Percentiles rank a stretch among this genome's conserved stretches.
Evolutionary conservation across 805 yeast genomes (phyloP).

Genomic region (Cyberlindnera samutprakarnensis): DNA sequence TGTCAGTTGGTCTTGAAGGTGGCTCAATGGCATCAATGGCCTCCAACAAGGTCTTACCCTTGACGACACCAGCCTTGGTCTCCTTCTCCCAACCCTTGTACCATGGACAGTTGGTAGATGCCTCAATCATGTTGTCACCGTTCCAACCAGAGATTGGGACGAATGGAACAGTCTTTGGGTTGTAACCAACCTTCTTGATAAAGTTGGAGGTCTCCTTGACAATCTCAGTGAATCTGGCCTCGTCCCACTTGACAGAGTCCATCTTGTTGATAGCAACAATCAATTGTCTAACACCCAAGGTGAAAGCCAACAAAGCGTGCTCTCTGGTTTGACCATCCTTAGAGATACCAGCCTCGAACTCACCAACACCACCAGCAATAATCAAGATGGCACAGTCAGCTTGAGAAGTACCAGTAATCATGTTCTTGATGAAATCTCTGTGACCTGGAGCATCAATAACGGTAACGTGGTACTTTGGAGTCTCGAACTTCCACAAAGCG

Average conservation of each 20-base stretch:
- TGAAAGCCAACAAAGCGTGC: conserved; percentile 87
- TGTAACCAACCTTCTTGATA: not conserved
- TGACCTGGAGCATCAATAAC: conserved; percentile 95
- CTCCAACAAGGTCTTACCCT: conserved; percentile 84
- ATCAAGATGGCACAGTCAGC: not conserved
- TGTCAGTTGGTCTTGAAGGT: conserved; percentile 79
- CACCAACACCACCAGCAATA: not conserved
- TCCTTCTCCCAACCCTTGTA: not conserved
- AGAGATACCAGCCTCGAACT: not conserved
- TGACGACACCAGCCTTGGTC: conserved; percentile 16
- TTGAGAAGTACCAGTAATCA: conserved; percentile 64
- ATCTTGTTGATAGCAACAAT: conserved; percentile 73
- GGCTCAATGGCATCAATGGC: conserved; percentile 85
- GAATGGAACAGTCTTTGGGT: not conserved
- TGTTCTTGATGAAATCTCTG: conserved; percentile 94
- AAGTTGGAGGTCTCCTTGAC: not conserved
- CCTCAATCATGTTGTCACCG: not conserved
- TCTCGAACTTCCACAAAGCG: conserved; percentile 54
- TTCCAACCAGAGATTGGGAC: not conserved
- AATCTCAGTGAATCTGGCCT: not conserved
- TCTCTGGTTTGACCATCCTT: conserved; percentile 56
- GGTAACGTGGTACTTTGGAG: conserved; percentile 89
- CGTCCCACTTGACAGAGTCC: not conserved
- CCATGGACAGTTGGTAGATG: not conserved
- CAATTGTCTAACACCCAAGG: conserved; percentile 83